Evolutionary conservation across 192 early-diverging fungal species (phyloP).

Genomic region (Rhizoclosmatium sp.): DNA sequence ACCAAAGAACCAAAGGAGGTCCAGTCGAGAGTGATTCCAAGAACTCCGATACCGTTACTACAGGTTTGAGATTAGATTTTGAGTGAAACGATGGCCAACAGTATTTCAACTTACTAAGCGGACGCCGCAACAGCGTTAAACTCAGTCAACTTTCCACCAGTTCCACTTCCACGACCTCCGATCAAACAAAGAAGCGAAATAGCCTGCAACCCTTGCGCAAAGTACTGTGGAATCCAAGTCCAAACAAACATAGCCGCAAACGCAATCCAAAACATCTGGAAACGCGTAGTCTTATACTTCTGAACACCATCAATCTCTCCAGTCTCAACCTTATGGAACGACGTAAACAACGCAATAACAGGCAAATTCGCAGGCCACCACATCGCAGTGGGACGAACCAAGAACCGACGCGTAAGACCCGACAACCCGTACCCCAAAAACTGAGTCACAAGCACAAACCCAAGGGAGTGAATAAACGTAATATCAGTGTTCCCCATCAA

Average conservation of each 20-base stretch:
- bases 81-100: too few species aligned
- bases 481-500: constrained; percentile 35
- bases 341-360: neutral
- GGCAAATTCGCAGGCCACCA: constrained; percentile 25
- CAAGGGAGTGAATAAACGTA: neutral
- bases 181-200: constrained; percentile 29
- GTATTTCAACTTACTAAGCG: neutral
- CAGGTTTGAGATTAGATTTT: too few species aligned
- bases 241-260: constrained; percentile 19
- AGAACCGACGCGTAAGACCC: constrained; percentile 73
- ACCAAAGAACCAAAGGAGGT: neutral
- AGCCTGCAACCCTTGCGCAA: neutral
- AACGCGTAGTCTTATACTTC: neutral
- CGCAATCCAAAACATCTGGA: constrained; percentile 3
- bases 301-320: neutral
- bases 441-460: constrained; percentile 49
- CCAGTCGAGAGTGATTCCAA: constrained; percentile 39
- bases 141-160: neutral
- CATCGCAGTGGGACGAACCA: constrained; percentile 87
- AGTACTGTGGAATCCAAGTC: constrained; percentile 20
- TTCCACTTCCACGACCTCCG: neutral
- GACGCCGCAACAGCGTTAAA: constrained; percentile 11
- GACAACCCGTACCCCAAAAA: constrained; percentile 72
- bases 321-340: neutral
- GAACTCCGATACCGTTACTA: constrained; percentile 24